Percentiles rank a stretch among this genome's conserved stretches.
Evolutionary conservation across 805 yeast species (phyloP).

Genomic region (Candida loeiensis): DNA sequence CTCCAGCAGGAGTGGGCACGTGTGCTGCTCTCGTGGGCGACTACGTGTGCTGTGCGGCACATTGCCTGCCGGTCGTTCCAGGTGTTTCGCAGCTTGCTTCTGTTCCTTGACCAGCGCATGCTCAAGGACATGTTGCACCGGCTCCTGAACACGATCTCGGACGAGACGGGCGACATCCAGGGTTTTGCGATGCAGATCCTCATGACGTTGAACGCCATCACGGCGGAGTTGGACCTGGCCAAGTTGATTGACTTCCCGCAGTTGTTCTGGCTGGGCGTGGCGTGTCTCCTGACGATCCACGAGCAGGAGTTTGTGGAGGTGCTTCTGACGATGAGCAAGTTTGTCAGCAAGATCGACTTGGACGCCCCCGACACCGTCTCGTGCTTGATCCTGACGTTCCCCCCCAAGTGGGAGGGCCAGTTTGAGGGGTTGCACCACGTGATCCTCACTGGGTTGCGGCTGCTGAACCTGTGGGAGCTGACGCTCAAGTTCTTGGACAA

Average conservation of each 20-base stretch:
- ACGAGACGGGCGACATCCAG: constrained; percentile 83
- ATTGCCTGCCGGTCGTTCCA: constrained; percentile 96
- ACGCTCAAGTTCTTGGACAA: constrained; percentile 71
- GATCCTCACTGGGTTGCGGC: constrained; percentile 78
- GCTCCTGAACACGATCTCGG: constrained; percentile 88
- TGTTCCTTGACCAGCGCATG: constrained; percentile 82
- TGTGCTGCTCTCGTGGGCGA: constrained; percentile 87
- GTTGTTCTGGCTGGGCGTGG: constrained; percentile 92
- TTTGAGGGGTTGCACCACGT: constrained; percentile 84
- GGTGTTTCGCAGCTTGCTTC: constrained; percentile 77
- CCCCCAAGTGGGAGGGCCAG: constrained; percentile 92
- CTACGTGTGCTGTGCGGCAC: constrained; percentile 95
- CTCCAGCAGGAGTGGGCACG: constrained; percentile 84
- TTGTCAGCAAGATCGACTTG: constrained; percentile 80
- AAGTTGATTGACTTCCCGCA: constrained; percentile 86
- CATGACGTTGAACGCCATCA: constrained; percentile 91
- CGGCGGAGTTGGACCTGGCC: constrained; percentile 77
- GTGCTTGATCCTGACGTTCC: constrained; percentile 80
- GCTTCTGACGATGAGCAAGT: constrained; percentile 73
- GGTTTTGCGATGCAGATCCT: constrained; percentile 96
- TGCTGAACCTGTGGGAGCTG: constrained; percentile 75
- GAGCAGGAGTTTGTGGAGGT: constrained; percentile 92
- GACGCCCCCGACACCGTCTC: constrained; percentile 83
- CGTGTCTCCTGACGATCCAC: constrained; percentile 83
- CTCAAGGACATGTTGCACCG: constrained; percentile 91